Conservation (phyloP, 225 moss, liverwort and hornwort species). For the Ulota crispa region DNA sequence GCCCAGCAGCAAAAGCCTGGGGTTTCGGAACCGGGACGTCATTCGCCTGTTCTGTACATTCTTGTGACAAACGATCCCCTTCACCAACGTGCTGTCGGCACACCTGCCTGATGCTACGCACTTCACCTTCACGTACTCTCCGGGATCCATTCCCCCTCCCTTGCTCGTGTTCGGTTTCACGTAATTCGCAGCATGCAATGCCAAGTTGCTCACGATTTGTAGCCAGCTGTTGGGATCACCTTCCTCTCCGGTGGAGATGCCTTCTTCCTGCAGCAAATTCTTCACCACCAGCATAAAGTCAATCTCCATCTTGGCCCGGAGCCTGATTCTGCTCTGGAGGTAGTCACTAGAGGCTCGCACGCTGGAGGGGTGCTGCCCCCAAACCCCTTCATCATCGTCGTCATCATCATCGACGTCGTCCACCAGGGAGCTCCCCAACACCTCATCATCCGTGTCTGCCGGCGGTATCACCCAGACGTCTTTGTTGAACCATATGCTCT, state of each 20-base stretch:
- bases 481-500: conserved; percentile 61
- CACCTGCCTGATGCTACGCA: conserved; percentile 82
- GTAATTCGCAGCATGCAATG: conserved; percentile 77
- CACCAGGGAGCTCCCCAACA: conserved; percentile 44
- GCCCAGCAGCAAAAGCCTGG: conserved; percentile 73
- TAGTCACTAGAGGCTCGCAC: conserved; percentile 46
- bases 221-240: conserved; percentile 80
- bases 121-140: conserved; percentile 87
- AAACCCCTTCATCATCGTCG: conserved; percentile 63
- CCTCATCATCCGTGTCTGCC: conserved; percentile 62
- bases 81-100: conserved; percentile 73
- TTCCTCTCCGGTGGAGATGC: conserved; percentile 62
- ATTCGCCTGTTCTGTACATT: conserved; percentile 89
- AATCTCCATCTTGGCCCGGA: conserved; percentile 65
- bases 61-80: conserved; percentile 86
- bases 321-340: conserved; percentile 52
- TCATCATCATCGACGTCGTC: conserved; percentile 56
- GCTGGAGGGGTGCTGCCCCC: conserved; percentile 60
- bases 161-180: conserved; percentile 83
- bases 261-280: conserved; percentile 64
- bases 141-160: conserved; percentile 83
- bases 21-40: conserved; percentile 61
- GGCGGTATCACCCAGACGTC: conserved; percentile 69
- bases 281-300: conserved; percentile 70
- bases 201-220: conserved; percentile 69